Evolutionary conservation across 2,329 filamentous ascomycete genomes (phyloP).

Genomic region (Teratosphaeria gauchensis): DNA sequence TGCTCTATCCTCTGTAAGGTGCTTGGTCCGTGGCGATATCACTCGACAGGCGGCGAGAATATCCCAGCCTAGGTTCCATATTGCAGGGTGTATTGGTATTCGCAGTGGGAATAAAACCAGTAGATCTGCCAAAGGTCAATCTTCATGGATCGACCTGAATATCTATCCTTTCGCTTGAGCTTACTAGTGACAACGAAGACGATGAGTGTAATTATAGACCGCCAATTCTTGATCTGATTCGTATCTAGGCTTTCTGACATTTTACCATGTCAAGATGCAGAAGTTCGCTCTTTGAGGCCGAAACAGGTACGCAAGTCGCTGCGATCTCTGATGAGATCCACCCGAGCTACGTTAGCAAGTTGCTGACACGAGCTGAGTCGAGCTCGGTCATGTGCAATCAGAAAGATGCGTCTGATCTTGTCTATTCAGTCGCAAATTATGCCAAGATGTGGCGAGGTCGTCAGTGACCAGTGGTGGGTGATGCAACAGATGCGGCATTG

Average conservation of each 20-base stretch:
- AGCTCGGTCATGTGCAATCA: no score
- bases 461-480: no score
- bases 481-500: no score
- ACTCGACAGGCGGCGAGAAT: conserved; percentile 41
- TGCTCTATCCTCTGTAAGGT: background rate
- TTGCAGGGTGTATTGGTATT: conserved; percentile 47
- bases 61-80: conserved; percentile 40
- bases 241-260: conserved; percentile 35
- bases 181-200: conserved; percentile 62
- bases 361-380: no score
- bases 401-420: no score
- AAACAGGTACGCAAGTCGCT: no score
- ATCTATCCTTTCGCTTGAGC: conserved; percentile 26
- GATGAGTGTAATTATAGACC: conserved; percentile 60
- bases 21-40: conserved; percentile 35
- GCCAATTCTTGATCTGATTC: conserved; percentile 52
- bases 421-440: no score
- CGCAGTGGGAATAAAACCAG: conserved; percentile 61
- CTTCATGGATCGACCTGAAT: background rate
- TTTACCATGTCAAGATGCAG: background rate
- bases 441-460: no score
- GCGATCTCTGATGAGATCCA: no score
- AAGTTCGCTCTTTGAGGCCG: no score
- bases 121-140: conserved; percentile 42
- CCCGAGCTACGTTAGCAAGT: no score